These are phyloP conservation scores for Solanum hybrid DNA, from an alignment of 305 asterid genomes.

Conservation along the genomic window DNA sequence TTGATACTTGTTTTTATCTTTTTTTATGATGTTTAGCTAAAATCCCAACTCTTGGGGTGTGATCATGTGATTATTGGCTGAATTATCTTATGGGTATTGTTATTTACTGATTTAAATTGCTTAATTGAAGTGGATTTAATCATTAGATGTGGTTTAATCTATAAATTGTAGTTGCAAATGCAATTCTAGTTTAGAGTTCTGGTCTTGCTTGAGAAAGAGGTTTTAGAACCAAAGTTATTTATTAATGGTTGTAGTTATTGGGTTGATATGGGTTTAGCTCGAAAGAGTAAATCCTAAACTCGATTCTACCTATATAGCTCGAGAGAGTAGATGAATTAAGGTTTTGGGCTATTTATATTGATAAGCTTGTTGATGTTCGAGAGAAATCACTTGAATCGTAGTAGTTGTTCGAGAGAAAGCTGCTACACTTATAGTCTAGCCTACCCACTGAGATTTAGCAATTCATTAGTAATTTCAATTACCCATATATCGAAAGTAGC, in stretches of 20 bases:
- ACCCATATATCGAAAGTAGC: neutral
- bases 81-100: neutral
- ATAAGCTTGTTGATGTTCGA: neutral
- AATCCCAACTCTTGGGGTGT: neutral
- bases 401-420: neutral
- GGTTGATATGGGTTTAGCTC: neutral
- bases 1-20: too few species aligned
- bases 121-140: neutral
- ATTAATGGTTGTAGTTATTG: neutral
- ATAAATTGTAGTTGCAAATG: neutral
- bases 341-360: neutral
- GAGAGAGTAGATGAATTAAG: neutral
- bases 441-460: neutral
- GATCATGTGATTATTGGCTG: neutral
- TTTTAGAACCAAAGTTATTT: neutral
- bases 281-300: neutral
- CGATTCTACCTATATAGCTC: neutral
- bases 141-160: neutral
- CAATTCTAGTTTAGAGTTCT: neutral
- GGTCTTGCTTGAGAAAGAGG: neutral
- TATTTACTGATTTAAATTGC: neutral
- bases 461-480: neutral
- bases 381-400: neutral
- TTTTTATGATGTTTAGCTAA: neutral
- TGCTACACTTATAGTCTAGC: neutral